A percentile compares a stretch with the other conserved stretches of the same genome.
Conservation (phyloP, 1,139 yeast genomes). For the Lodderomyces theae region DNA sequence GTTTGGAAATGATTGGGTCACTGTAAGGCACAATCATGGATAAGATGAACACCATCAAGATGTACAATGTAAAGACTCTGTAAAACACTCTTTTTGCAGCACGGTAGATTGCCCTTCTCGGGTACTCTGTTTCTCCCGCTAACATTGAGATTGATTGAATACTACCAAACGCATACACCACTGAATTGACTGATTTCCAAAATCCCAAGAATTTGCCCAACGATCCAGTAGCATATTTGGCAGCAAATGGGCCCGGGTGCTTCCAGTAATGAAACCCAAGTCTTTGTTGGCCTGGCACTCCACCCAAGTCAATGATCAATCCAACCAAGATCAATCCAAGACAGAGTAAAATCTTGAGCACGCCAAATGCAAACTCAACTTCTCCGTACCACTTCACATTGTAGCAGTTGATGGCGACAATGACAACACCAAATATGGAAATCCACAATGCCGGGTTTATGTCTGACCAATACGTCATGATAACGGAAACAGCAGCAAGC, state of each 20-base stretch:
- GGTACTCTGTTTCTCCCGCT: conserved; percentile 49
- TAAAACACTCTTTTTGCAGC: conserved; percentile 48
- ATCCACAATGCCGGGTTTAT: conserved; percentile 26
- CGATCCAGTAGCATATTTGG: conserved; percentile 51
- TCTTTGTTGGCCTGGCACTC: conserved; percentile 23
- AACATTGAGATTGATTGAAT: conserved; percentile 40
- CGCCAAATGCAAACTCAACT: conserved; percentile 29
- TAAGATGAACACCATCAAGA: conserved; percentile 42
- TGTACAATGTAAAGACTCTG: conserved; percentile 44
- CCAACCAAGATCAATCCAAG: conserved; percentile 25
- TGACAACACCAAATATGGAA: conserved; percentile 23
- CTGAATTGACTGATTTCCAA: conserved; percentile 24
- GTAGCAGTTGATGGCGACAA: conserved; percentile 22
- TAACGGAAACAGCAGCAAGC: conserved; percentile 25
- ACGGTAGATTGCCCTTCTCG: conserved; percentile 44
- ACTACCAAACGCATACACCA: conserved; percentile 32
- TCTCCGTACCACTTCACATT: conserved; percentile 31
- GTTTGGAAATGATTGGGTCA: conserved; percentile 35
- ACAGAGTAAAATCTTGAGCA: conserved; percentile 25
- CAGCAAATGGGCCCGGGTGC: conserved; percentile 41
- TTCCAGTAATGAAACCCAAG: conserved; percentile 42
- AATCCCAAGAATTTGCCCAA: conserved; percentile 72
- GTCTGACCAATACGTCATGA: conserved; percentile 24
- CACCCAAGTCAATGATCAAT: conserved; percentile 29
- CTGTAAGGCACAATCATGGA: conserved; percentile 46